These are phyloP conservation scores for Sclerotinia spermophila DNA, from an alignment of 2,329 filamentous ascomycete species.

Conservation along the genomic window DNA sequence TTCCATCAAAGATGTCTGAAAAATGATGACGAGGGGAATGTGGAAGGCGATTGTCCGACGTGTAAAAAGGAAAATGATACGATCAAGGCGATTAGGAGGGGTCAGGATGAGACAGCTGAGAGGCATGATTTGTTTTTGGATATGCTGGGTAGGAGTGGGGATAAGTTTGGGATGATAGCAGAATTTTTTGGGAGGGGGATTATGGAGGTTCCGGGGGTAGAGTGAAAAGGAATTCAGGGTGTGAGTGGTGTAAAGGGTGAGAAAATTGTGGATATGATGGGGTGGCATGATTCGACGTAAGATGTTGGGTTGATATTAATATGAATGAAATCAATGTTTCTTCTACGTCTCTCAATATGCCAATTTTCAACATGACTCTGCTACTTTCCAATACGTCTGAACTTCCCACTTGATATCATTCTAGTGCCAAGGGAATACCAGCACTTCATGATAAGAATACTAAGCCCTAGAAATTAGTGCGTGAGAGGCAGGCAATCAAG, in stretches of 20 bases:
- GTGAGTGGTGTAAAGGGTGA: not conserved
- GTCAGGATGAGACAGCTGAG: conserved; percentile 81
- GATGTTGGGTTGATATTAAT: conserved; percentile 3
- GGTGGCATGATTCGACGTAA: not conserved
- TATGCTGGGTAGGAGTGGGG: conserved; percentile 71
- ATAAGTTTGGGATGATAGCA: conserved; percentile 84
- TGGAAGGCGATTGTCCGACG: conserved; percentile 75
- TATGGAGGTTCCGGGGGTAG: conserved; percentile 54
- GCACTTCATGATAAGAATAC: not conserved
- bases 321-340: not conserved
- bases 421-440: not conserved
- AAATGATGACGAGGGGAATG: conserved; percentile 47
- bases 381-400: not conserved
- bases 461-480: not conserved
- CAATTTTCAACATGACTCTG: not conserved
- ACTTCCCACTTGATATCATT: not conserved
- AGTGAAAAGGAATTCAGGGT: not conserved
- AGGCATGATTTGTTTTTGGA: conserved; percentile 86
- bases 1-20: conserved; percentile 87
- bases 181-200: conserved; percentile 95
- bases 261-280: not conserved
- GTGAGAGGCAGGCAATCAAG: not conserved
- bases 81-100: conserved; percentile 78
- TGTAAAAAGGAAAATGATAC: conserved; percentile 83
- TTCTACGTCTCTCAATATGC: not conserved